Evolutionary conservation across 257 asterid species (phyloP).

Genomic region (Nicotiana knightiana): DNA sequence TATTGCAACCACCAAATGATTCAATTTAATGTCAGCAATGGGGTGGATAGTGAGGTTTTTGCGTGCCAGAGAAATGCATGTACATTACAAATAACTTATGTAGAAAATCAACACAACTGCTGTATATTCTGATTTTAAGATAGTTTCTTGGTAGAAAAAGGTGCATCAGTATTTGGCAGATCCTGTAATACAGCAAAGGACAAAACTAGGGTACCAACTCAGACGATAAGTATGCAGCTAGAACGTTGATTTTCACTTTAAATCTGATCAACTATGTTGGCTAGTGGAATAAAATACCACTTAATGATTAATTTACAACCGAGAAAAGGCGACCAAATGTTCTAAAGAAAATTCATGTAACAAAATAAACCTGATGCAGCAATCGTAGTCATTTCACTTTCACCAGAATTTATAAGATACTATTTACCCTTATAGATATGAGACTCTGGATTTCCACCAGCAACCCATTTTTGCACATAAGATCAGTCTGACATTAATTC

Average conservation of each 20-base stretch:
- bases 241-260: background rate
- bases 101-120: background rate
- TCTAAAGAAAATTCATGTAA: background rate
- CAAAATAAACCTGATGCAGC: background rate
- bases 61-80: background rate
- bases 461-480: background rate
- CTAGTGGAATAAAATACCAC: background rate
- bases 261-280: background rate
- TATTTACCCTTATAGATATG: background rate
- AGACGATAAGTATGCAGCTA: background rate
- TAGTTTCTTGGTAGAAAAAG: background rate
- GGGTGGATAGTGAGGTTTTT: background rate
- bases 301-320: background rate
- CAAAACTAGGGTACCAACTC: background rate
- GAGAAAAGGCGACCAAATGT: background rate
- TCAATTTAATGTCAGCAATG: background rate
- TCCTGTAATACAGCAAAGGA: background rate
- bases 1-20: background rate
- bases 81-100: background rate
- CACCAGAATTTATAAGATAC: background rate
- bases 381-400: conserved; percentile 2
- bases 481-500: background rate
- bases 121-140: background rate
- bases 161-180: background rate
- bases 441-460: background rate